Conservation (phyloP, 306 rosid genomes). For the Vigna reflexopilosa region DNA sequence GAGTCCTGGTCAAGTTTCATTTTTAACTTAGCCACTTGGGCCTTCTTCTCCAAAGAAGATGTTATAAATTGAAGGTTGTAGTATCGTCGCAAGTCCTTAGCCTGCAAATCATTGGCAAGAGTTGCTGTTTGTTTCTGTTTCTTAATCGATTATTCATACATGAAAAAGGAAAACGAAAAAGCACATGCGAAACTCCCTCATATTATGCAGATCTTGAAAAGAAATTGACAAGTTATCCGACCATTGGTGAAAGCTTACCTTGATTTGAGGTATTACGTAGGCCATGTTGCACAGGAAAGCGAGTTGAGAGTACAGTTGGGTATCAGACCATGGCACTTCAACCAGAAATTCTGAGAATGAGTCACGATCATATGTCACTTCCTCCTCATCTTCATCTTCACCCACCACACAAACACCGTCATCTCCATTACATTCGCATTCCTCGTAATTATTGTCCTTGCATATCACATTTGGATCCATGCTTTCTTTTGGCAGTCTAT, state of each 20-base stretch:
- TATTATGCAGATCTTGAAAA: slow-evolving; percentile 22
- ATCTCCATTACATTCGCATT: slow-evolving; percentile 61
- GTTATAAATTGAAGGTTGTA: slow-evolving; percentile 73
- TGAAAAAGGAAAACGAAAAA: slow-evolving; percentile 23
- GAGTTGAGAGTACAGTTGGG: slow-evolving; percentile 71
- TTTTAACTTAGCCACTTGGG: slow-evolving; percentile 59
- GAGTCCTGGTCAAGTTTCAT: slow-evolving; percentile 60
- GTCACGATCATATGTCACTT: slow-evolving; percentile 51
- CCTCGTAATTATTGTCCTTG: slow-evolving; percentile 39
- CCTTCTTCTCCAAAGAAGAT: slow-evolving; percentile 80
- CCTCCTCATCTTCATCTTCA: slow-evolving; percentile 60
- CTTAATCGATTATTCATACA: not conserved
- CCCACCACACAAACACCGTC: slow-evolving; percentile 63
- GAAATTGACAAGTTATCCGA: not conserved
- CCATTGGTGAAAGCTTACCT: slow-evolving; percentile 52
- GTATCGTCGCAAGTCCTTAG: slow-evolving; percentile 67
- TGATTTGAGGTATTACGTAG: slow-evolving; percentile 75
- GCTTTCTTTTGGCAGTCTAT: slow-evolving; percentile 53
- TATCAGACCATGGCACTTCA: slow-evolving; percentile 74
- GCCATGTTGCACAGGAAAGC: slow-evolving; percentile 92
- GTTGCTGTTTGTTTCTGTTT: slow-evolving; percentile 9
- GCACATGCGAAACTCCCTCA: not conserved
- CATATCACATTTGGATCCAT: slow-evolving; percentile 46
- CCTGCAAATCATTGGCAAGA: slow-evolving; percentile 59
- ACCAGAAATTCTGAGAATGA: slow-evolving; percentile 66